Base-by-base conservation (phyloP, 306 rosid genomes). In the Quercus rubra region DNA sequence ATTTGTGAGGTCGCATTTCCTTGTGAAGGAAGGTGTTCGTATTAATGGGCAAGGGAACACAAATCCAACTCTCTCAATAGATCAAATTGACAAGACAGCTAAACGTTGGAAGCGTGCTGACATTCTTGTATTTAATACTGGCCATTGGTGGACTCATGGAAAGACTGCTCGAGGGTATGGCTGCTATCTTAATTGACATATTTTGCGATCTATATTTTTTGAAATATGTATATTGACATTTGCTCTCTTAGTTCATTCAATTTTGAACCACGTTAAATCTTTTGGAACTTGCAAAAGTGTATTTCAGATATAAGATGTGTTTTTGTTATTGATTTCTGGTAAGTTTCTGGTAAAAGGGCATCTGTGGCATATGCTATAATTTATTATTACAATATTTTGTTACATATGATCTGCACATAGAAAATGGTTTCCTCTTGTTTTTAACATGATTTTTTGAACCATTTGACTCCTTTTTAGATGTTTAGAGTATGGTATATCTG, bases 101-200 rank as follows among this genome's bases (percentile, higher is more conserved):
- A 55, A 79, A n/a, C 96, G 96, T 25, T 93, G 98, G 99, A 88
- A 82, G 87, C 88, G 82, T 73, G 98, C 96, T 83, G 91, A 93
- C 86, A 93, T 96, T 89, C 97, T 96, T 43, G 88, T 96, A 87
- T 91, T 96, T 76, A 96, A 96, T 84, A 93, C 99, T 19, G 99
- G 96, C 68, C 99, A 96, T 80, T 93, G 99, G 99, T 96, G 98
- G 99, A 55, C 94, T 83, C 98, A 96, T 90, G 99, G 99, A 80
- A 96, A 96, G 91, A 96, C 96, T 76, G 88, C 97, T 67, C 91
- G 98, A 21, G 99, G 99, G 98, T 96, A 81, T 64, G 96, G 77
- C 74, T 82, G 81, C 86, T 74, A 66, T 54, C 55, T 52, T 55
- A 23, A 41, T 7, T 41, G 28, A 66, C 20, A 64, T 23, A 38